A percentile compares a stretch with the other conserved stretches of the same genome.
phyloP scores from a whole-genome alignment of 176 grass and related monocot species.

The Coix lacrymajobi region DNA sequence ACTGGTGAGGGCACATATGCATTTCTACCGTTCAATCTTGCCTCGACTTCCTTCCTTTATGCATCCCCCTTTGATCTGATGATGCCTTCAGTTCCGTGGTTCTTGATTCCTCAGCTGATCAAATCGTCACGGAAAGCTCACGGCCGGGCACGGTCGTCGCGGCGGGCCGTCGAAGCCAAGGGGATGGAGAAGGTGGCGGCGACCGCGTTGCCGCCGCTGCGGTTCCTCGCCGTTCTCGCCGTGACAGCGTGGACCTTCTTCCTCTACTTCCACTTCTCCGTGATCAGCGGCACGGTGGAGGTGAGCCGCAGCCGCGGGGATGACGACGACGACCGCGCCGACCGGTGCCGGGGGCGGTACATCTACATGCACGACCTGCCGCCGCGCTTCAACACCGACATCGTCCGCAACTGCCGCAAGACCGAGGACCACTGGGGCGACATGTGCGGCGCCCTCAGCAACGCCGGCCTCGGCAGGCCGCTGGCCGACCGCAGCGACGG shows the following conservation, averaged over 20 bases:
- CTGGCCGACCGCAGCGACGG: conserved; percentile 31
- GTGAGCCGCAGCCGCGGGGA: neutral
- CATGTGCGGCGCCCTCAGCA: conserved; percentile 54
- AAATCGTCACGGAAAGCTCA: neutral
- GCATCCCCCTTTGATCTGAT: neutral
- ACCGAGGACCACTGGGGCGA: conserved; percentile 49
- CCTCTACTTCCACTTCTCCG: conserved; percentile 42
- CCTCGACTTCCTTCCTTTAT: neutral
- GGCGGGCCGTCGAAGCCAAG: neutral
- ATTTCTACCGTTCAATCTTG: neutral
- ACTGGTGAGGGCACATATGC: neutral
- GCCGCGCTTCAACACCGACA: conserved; percentile 59
- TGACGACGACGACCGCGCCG: neutral
- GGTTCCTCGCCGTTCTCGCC: conserved; percentile 33
- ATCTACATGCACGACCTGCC: conserved; percentile 69
- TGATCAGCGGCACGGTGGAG: conserved; percentile 13
- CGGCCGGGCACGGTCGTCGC: neutral
- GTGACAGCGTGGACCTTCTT: conserved; percentile 38
- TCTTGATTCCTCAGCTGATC: neutral
- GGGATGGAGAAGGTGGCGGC: conserved; percentile 29
- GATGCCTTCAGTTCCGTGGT: neutral
- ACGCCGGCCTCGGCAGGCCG: conserved; percentile 48
- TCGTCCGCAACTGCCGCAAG: conserved; percentile 53
- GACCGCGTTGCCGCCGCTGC: conserved; percentile 4
- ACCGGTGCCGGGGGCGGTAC: conserved; percentile 55